Percentiles rank a stretch among this genome's conserved stretches.
Evolutionary conservation across 2,329 filamentous ascomycete species (phyloP).

Genomic region (Nemania sp.): DNA sequence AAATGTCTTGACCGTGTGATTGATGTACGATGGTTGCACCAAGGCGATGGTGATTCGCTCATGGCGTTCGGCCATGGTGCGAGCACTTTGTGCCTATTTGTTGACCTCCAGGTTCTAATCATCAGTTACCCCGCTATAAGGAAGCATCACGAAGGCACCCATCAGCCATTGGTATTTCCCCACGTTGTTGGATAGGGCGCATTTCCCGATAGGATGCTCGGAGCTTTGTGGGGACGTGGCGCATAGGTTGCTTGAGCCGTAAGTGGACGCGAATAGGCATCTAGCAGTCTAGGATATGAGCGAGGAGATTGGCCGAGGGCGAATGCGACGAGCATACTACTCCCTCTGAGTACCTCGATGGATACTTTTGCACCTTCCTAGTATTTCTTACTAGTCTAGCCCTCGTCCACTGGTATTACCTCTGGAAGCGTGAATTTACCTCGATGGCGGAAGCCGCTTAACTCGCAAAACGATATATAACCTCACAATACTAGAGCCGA

Average conservation of each 20-base stretch:
- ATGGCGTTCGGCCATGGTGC: conserved; percentile 40
- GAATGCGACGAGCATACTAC: conserved; percentile 19
- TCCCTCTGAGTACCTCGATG: conserved; percentile 10
- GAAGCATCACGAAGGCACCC: conserved; percentile 41
- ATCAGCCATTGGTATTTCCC: conserved; percentile 52
- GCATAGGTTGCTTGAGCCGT: conserved; percentile 17
- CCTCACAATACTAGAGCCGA: conserved; percentile 2
- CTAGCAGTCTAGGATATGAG: conserved; percentile 3
- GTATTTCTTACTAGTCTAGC: conserved; percentile 13
- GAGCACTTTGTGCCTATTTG: conserved; percentile 39
- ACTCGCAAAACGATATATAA: conserved; percentile 9
- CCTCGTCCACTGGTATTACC: not conserved
- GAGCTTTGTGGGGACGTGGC: conserved; percentile 32
- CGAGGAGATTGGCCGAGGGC: conserved; percentile 19
- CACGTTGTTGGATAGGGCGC: conserved; percentile 55
- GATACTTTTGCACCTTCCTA: conserved; percentile 7
- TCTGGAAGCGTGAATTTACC: not conserved
- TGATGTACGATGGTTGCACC: conserved; percentile 38
- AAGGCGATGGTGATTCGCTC: conserved; percentile 40
- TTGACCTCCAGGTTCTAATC: conserved; percentile 23
- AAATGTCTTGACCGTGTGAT: conserved; percentile 34
- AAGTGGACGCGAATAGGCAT: conserved; percentile 14
- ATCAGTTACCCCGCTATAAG: conserved; percentile 45
- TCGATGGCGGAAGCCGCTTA: conserved; percentile 9
- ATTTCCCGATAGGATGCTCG: conserved; percentile 45